Base-by-base conservation (phyloP, 2,329 filamentous ascomycete species). In the Pseudopyricularia javanii region DNA sequence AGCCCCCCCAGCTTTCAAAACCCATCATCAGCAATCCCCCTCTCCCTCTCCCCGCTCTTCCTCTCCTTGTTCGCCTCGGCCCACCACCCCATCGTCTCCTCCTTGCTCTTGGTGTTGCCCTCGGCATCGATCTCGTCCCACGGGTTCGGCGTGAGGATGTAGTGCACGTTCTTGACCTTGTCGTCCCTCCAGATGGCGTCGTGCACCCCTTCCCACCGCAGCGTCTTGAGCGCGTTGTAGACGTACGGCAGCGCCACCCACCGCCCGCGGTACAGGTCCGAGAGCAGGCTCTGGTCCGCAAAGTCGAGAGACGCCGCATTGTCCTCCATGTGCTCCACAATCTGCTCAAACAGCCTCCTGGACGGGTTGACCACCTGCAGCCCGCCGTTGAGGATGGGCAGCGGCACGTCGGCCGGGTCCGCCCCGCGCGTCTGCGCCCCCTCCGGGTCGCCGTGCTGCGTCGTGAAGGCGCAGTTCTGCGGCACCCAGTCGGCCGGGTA, bases 401-500 rank as follows among this genome's bases (percentile, higher is more conserved):
- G 64, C 12, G 74, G 73, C 0, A 73, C 68, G 28, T 66, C 67
- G 17, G 63, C 56, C n/a, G 75, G 72, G 56, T 73, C 68, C 4
- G 71, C 65, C 34, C 67, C 75, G 3, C 61, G 59, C 5, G 61
- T 67, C 64, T 79, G 76, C 2, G 77, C 78, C 7, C 56, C 32
- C 1, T 69, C 70, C 0, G 77, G 73, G 14, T 67, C 64, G 47
- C 52, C 54, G 61, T 61, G 59, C 56, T 59, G 59, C 45, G 64
- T 64, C 2, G 78, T 80, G 63, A 78, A 82, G 55, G 76, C 79
- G 66, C 80, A 83, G 67, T 80, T 75, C 49, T 65, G 62, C 3
- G 74, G 72, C 17, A 74, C 60, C 78, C 87, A 95, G 64, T 88
- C 70, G 49, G 70, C 67, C 0, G 89, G 89, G 67, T 95, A 95